phyloP scores from a whole-genome alignment of 176 grass and related monocot species.

The Phoenix roebelenii region DNA sequence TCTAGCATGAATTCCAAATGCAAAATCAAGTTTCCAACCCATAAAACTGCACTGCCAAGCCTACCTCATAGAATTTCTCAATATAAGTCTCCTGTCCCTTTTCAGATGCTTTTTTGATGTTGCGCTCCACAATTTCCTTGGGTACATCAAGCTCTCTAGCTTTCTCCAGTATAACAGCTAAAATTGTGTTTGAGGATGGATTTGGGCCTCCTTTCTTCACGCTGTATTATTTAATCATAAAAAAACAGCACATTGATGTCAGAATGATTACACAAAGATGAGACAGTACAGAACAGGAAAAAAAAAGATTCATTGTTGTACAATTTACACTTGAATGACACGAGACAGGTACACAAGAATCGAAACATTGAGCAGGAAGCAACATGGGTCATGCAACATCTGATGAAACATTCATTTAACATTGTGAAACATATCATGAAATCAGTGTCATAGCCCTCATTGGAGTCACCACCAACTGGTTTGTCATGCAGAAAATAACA shows the following conservation, averaged over 20 bases:
- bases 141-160: constrained; percentile 81
- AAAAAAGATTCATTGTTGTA: not conserved
- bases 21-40: not conserved
- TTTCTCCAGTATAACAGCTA: constrained; percentile 82
- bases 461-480: too few relatives aligned
- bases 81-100: constrained; percentile 90
- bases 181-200: constrained; percentile 59
- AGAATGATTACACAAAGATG: constrained; percentile 3
- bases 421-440: too few relatives aligned
- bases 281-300: not conserved
- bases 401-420: too few relatives aligned
- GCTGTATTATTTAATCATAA: constrained; percentile 32
- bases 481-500: too few relatives aligned
- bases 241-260: not conserved
- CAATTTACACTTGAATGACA: too few relatives aligned
- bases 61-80: constrained; percentile 88
- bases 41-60: constrained; percentile 12
- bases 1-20: not conserved
- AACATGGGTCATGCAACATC: too few relatives aligned
- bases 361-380: too few relatives aligned
- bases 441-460: too few relatives aligned
- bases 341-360: too few relatives aligned
- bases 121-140: constrained; percentile 83
- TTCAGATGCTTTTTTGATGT: constrained; percentile 96
- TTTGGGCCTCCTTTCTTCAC: constrained; percentile 80